Conservation (phyloP, 2,329 filamentous ascomycete genomes). For the Penicillium polonicum region DNA sequence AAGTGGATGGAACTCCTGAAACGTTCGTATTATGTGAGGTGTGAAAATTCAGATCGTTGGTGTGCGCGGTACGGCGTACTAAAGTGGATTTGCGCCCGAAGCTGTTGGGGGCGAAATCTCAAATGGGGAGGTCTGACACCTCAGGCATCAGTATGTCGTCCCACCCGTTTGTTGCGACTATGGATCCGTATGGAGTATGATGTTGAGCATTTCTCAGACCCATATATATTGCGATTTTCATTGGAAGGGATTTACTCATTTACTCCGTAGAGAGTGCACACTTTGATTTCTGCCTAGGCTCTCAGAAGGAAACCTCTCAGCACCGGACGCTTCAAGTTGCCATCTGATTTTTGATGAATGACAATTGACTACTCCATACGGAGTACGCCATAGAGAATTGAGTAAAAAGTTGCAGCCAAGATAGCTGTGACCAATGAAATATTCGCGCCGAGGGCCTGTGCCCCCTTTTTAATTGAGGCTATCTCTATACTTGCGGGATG, state of each 20-base stretch:
- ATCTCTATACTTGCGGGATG: conserved; percentile 8
- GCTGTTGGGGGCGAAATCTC: conserved; percentile 55
- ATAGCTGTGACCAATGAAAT: background rate
- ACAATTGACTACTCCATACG: background rate
- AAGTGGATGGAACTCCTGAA: conserved; percentile 55
- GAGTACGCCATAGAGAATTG: background rate
- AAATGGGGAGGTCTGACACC: conserved; percentile 18
- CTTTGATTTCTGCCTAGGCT: background rate
- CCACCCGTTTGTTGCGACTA: background rate
- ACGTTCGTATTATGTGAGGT: conserved; percentile 52
- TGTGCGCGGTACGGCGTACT: conserved; percentile 51
- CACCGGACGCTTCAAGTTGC: conserved; percentile 24
- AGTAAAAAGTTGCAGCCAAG: background rate
- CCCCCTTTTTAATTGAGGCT: conserved; percentile 1
- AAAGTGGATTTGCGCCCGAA: conserved; percentile 49
- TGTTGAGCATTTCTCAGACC: background rate
- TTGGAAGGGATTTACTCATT: background rate
- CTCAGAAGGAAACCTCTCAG: conserved; percentile 11
- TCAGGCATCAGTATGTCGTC: background rate
- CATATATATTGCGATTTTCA: background rate
- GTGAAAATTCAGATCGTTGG: conserved; percentile 56
- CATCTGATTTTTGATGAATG: background rate
- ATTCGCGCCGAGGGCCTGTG: background rate
- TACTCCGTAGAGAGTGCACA: background rate
- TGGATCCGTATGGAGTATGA: background rate